Percentiles rank a stretch among this genome's conserved stretches.
phyloP scores from a whole-genome alignment of 1,284 basidiomycete species.

The Ceratobasidium sp. region DNA sequence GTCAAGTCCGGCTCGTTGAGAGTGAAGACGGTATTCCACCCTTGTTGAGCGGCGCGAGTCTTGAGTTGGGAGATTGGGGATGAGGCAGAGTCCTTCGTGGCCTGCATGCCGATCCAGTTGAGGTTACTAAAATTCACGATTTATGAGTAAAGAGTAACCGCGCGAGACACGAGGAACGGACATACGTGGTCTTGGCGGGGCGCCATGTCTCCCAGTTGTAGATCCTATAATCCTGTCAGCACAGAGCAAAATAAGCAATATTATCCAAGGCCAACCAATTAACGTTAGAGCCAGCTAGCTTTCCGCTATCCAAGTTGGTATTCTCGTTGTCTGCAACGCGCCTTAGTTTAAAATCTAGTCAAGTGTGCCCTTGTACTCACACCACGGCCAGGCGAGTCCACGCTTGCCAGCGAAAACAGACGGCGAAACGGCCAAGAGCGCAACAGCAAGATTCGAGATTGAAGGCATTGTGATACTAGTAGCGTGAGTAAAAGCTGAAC shows the following conservation, averaged over 20 bases:
- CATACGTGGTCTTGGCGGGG: conserved; percentile 38
- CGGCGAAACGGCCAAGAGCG: conserved; percentile 9
- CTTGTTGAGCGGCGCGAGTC: conserved; percentile 39
- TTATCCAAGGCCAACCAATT: neutral
- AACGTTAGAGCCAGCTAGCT: conserved; percentile 10
- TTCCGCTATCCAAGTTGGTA: neutral
- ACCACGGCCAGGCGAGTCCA: conserved; percentile 40
- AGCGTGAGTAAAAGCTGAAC: no score
- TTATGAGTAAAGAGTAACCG: neutral
- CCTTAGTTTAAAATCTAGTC: no score
- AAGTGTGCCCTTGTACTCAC: neutral
- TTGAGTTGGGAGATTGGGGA: conserved; percentile 31
- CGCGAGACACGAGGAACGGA: neutral
- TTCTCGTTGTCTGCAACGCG: conserved; percentile 20
- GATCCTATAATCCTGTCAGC: neutral
- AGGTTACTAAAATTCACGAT: conserved; percentile 5
- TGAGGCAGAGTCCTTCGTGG: conserved; percentile 29
- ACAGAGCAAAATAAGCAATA: neutral
- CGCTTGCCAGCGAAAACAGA: conserved; percentile 15
- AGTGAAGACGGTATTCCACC: conserved; percentile 39
- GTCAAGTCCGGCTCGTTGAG: conserved; percentile 44
- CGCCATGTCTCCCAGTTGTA: conserved; percentile 44
- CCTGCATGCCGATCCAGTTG: conserved; percentile 42
- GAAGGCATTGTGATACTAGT: no score
- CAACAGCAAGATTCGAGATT: conserved; percentile 6